Conservation (phyloP, 2,329 filamentous ascomycete genomes). For the Colletotrichum limetticola region DNA sequence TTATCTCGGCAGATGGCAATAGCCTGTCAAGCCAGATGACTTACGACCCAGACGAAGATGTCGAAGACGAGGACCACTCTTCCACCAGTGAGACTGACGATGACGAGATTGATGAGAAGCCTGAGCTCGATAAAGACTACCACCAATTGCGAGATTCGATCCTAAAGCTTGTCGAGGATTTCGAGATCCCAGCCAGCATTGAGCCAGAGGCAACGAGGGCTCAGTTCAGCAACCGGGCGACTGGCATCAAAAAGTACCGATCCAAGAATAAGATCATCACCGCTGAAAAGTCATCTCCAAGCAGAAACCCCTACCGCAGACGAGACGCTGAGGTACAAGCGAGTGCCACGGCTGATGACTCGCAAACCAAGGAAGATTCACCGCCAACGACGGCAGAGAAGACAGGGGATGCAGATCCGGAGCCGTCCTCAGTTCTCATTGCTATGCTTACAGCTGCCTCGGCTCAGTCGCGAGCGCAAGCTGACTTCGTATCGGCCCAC, state of each 20-base stretch:
- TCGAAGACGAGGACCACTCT: constrained; percentile 71
- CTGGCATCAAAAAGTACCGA: constrained; percentile 67
- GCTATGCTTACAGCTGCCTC: constrained; percentile 82
- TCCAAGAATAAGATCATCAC: constrained; percentile 69
- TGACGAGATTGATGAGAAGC: constrained; percentile 68
- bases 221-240: constrained; percentile 78
- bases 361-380: constrained; percentile 22
- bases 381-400: constrained; percentile 30
- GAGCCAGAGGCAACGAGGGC: constrained; percentile 69
- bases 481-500: constrained; percentile 86
- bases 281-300: constrained; percentile 61
- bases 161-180: constrained; percentile 83
- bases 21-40: constrained; percentile 77
- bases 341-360: background rate
- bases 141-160: constrained; percentile 85
- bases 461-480: constrained; percentile 79
- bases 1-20: constrained; percentile 79
- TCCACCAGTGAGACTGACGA: constrained; percentile 71
- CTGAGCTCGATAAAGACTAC: constrained; percentile 81
- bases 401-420: constrained; percentile 20
- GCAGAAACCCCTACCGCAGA: constrained; percentile 68
- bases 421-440: constrained; percentile 62
- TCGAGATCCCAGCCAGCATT: constrained; percentile 78
- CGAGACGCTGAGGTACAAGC: constrained; percentile 35
- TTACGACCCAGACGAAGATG: constrained; percentile 74